Evolutionary conservation across 305 asterid genomes (phyloP), one percentile per base, ranked within the genome.

Genomic region (Lippia alba): DNA sequence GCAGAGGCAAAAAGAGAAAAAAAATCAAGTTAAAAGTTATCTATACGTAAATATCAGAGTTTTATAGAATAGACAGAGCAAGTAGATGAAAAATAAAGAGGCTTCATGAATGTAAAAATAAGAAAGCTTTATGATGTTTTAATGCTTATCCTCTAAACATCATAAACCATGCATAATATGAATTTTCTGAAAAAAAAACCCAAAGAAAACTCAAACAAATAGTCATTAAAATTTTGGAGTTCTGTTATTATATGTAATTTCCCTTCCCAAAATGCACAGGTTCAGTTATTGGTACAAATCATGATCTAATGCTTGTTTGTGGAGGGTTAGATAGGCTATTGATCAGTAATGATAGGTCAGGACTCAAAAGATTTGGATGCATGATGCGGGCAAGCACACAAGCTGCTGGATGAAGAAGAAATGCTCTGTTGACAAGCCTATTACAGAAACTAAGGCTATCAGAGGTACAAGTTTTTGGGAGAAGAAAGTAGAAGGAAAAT

Each of bases 1-100:
- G 93, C 88, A 89, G 71, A 70, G 76, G 60, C 41, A 53, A 74
- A 54, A 81, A 76, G 24, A 53, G 40, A 58, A 48, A 33, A 11
- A 51, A 48, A 73, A 18, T 68, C 62, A 33, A 50, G 60, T 48
- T 50, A 62, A n/a, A 33, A 17, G 72, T 12, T 34, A 64, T 62
- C 57, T 12, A 19, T 15, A 12, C 6, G 19, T 33, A 5, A 30
- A 6, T 19, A 24, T 8, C 49, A 18, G 10, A 73, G 11, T 2
- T 53, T 56, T 41, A 56, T 56, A 48, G 6, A 20, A 30, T 39
- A 33, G 24, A 40, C 12, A 48, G 36, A 8, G 39, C 62, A 46
- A 73, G 24, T 53, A 33, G 46, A 14, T 36, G 20, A 64, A 48
- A 34, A 17, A 19, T 34, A 36, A 18, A 3, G 1, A 17, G 53